phyloP scores from a whole-genome alignment of 306 rosid genomes.

The Lathyrus tuberosus region DNA sequence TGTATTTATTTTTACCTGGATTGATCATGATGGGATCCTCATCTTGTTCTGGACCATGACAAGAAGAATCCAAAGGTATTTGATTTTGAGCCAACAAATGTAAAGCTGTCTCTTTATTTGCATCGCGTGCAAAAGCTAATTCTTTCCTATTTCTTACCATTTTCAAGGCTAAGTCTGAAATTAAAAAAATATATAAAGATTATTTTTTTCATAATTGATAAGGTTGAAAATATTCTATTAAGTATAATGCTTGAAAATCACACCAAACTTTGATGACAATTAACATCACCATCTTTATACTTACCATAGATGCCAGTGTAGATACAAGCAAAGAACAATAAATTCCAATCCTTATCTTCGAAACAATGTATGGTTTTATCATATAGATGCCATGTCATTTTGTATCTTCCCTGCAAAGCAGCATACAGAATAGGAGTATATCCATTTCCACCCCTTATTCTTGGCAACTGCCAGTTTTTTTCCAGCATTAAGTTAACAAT shows the following conservation, averaged over 20 bases:
- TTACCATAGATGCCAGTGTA: not conserved
- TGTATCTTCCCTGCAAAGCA: conserved; percentile 40
- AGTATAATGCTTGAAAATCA: too few species aligned
- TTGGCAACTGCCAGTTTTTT: not conserved
- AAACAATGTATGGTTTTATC: not conserved
- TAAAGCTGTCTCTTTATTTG: conserved; percentile 19
- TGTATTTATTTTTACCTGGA: conserved; percentile 7
- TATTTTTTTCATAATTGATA: not conserved
- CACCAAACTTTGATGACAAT: too few species aligned
- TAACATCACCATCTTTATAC: too few species aligned
- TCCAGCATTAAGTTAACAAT: not conserved
- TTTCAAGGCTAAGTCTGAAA: conserved; percentile 33
- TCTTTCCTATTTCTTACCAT: not conserved
- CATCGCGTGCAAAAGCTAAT: conserved; percentile 22
- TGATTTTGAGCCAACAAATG: conserved; percentile 39
- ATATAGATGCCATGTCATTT: conserved; percentile 29
- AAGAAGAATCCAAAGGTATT: conserved; percentile 10
- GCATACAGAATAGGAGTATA: conserved; percentile 36
- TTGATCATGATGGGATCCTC: conserved; percentile 3
- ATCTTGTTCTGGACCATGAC: not conserved
- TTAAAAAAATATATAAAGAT: not conserved
- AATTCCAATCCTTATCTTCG: not conserved
- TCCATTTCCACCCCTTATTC: conserved; percentile 2
- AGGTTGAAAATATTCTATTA: too few species aligned
- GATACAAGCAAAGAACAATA: conserved; percentile 40